Evolutionary conservation across 2,329 filamentous ascomycete genomes (phyloP).

Genomic region (Emmonsiellopsis sp.): DNA sequence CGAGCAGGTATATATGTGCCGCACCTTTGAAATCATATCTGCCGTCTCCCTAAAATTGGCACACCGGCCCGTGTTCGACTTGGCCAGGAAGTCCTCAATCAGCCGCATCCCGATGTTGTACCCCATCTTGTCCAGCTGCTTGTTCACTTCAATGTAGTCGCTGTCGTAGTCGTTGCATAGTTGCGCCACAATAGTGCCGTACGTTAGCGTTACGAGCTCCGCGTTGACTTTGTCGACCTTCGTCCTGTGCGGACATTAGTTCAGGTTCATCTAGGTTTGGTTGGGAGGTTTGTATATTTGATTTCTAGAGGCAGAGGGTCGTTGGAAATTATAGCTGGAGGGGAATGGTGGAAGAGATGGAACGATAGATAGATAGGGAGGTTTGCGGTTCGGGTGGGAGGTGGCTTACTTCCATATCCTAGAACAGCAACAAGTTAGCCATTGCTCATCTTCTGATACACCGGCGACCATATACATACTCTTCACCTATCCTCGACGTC

Average conservation of each 20-base stretch:
- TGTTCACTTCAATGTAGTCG: slow-evolving; percentile 93
- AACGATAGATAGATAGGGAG: slow-evolving; percentile 4
- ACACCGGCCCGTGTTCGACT: slow-evolving; percentile 83
- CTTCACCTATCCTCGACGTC: slow-evolving; percentile 62
- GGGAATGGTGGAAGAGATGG: not conserved
- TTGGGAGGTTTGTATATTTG: not conserved
- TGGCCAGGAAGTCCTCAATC: slow-evolving; percentile 96
- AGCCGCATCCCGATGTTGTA: slow-evolving; percentile 95
- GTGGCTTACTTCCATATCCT: slow-evolving; percentile 83
- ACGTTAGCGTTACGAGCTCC: slow-evolving; percentile 92
- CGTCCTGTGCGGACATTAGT: slow-evolving; percentile 48
- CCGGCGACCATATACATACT: slow-evolving; percentile 45
- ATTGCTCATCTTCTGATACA: slow-evolving; percentile 9
- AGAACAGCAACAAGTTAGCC: slow-evolving; percentile 25
- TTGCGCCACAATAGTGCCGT: slow-evolving; percentile 94
- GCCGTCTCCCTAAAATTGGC: slow-evolving; percentile 91
- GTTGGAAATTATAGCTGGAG: not conserved
- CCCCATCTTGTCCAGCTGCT: slow-evolving; percentile 97
- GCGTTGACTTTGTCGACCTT: slow-evolving; percentile 97
- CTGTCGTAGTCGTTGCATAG: slow-evolving; percentile 93
- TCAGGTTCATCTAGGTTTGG: slow-evolving; percentile 4
- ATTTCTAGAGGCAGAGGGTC: not conserved
- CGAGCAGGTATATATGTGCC: slow-evolving; percentile 4
- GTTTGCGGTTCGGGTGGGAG: slow-evolving; percentile 12
- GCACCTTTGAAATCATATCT: slow-evolving; percentile 88